These are phyloP conservation scores for Pichia deserticola DNA, from an alignment of 805 yeast species.

Conservation along the genomic window DNA sequence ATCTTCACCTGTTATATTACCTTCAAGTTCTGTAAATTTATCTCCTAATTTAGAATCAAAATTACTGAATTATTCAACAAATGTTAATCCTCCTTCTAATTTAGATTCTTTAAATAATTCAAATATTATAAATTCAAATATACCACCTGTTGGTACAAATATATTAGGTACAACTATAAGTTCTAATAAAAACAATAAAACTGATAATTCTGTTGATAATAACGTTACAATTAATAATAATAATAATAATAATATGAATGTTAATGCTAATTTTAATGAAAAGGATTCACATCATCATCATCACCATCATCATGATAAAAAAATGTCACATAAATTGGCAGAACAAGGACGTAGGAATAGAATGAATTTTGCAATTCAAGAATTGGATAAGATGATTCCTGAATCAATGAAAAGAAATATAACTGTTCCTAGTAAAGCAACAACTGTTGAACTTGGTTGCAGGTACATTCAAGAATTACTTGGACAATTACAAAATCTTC, in stretches of 20 bases:
- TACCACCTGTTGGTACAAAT: constrained; percentile 7
- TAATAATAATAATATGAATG: not conserved
- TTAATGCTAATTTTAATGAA: too few relatives aligned
- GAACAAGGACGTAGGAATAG: constrained; percentile 95
- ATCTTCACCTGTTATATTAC: constrained; percentile 32
- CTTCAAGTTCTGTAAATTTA: constrained; percentile 18
- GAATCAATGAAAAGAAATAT: constrained; percentile 46
- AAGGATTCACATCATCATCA: not conserved
- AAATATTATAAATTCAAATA: not conserved
- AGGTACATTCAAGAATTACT: constrained; percentile 50
- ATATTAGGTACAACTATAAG: not conserved
- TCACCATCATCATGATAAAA: constrained; percentile 33
- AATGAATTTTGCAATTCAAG: constrained; percentile 80
- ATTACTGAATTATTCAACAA: not conserved
- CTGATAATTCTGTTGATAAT: not conserved
- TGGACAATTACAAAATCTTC: constrained; percentile 23
- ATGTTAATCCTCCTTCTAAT: not conserved
- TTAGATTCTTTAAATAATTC: not conserved
- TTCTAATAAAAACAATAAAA: too few relatives aligned
- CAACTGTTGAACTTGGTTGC: constrained; percentile 88
- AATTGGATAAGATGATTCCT: constrained; percentile 63
- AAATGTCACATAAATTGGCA: constrained; percentile 80
- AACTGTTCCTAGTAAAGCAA: constrained; percentile 82
- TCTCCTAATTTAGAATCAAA: not conserved
- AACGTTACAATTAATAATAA: too few relatives aligned